A percentile compares a stretch with the other conserved stretches of the same genome.
phyloP scores from a whole-genome alignment of 2,329 filamentous ascomycete genomes.

The Sclerotinia nivalis region DNA sequence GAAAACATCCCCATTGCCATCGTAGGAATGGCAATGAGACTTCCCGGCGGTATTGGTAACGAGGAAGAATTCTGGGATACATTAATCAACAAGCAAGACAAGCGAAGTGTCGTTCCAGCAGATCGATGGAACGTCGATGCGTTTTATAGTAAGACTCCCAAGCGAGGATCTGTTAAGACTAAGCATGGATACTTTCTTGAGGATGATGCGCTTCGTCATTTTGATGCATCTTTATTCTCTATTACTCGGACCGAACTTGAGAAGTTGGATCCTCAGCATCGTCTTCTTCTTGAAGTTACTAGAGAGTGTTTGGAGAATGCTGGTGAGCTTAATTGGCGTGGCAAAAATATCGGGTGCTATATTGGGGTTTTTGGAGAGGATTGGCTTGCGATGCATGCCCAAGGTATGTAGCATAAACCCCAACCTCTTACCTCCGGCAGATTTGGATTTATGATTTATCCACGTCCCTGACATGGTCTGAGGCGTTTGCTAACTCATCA shows the following conservation, averaged over 20 bases:
- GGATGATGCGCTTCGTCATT: neutral
- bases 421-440: no score
- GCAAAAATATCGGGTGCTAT: conserved; percentile 33
- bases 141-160: conserved; percentile 19
- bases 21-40: conserved; percentile 35
- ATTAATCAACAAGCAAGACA: conserved; percentile 20
- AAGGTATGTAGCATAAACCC: neutral
- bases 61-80: conserved; percentile 20
- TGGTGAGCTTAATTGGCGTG: conserved; percentile 41
- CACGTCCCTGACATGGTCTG: no score
- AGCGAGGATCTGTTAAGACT: neutral
- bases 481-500: no score
- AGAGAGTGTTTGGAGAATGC: conserved; percentile 38
- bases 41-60: conserved; percentile 35
- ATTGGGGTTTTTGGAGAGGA: conserved; percentile 2
- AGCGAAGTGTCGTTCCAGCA: conserved; percentile 3
- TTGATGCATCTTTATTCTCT: conserved; percentile 44
- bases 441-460: no score
- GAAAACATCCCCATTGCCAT: conserved; percentile 18
- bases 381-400: neutral
- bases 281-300: conserved; percentile 36
- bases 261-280: conserved; percentile 35
- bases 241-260: conserved; percentile 36
- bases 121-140: conserved; percentile 28
- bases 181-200: conserved; percentile 2